Evolutionary conservation across 805 yeast species (phyloP).

Genomic region (Lipomyces spencermartinsiae): DNA sequence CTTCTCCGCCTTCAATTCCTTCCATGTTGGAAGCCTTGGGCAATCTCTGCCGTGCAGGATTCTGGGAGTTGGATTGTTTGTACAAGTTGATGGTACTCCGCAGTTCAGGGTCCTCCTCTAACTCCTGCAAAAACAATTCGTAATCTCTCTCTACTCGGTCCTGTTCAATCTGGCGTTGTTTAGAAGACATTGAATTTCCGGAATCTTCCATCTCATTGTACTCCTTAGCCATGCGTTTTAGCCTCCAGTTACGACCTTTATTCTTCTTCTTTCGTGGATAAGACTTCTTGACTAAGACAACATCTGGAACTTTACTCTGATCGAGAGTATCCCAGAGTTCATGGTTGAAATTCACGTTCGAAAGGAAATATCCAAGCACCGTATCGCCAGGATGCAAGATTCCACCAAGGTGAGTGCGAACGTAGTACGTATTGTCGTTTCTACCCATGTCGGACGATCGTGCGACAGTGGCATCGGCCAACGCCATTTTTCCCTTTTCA

Average conservation of each 20-base stretch:
- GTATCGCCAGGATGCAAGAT: constrained; percentile 96
- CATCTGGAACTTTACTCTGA: constrained; percentile 75
- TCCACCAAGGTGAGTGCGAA: constrained; percentile 92
- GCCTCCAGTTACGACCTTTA: constrained; percentile 85
- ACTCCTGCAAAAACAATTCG: constrained; percentile 93
- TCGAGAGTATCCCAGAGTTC: constrained; percentile 79
- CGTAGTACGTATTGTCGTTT: constrained; percentile 80
- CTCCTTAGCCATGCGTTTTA: constrained; percentile 97
- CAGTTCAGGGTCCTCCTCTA: constrained; percentile 95
- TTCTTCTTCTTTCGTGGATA: constrained; percentile 77
- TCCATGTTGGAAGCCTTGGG: constrained; percentile 20
- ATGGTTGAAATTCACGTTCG: constrained; percentile 86
- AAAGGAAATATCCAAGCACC: constrained; percentile 85
- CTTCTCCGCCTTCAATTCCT: constrained; percentile 23
- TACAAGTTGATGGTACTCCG: constrained; percentile 89
- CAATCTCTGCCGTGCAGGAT: constrained; percentile 23
- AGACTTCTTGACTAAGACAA: constrained; percentile 84
- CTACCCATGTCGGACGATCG: constrained; percentile 86
- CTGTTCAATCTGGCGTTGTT: constrained; percentile 69
- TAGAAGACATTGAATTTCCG: constrained; percentile 49
- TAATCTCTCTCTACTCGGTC: constrained; percentile 94
- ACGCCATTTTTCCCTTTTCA: constrained; percentile 73
- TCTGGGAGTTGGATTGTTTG: constrained; percentile 58
- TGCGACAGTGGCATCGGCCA: constrained; percentile 92
- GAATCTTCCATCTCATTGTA: constrained; percentile 82